These are phyloP conservation scores for Helianthus annuus DNA, from an alignment of 129 eudicot species.

Conservation along the genomic window DNA sequence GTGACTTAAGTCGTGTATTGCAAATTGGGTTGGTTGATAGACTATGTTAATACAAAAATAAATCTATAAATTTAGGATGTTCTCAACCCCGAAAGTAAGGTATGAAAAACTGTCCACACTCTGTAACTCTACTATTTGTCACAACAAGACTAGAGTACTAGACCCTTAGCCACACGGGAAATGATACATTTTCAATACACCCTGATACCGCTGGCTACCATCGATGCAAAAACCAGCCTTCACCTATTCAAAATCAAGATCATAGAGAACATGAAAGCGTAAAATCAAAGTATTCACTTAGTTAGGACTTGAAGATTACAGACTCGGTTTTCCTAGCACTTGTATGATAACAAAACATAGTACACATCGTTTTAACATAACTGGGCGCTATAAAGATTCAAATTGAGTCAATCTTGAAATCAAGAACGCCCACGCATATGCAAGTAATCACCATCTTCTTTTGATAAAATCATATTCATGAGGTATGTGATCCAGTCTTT, in stretches of 20 bases:
- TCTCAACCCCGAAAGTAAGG: too few relatives aligned
- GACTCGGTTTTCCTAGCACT: conserved; percentile 22
- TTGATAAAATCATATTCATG: neutral
- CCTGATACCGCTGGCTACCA: too few relatives aligned
- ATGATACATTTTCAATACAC: too few relatives aligned
- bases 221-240: neutral
- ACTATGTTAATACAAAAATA: too few relatives aligned
- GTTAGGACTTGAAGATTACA: conserved; percentile 18
- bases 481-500: neutral
- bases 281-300: conserved; percentile 23
- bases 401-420: conserved; percentile 26
- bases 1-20: too few relatives aligned
- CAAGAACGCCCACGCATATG: conserved; percentile 8
- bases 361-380: conserved; percentile 7
- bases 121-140: too few relatives aligned
- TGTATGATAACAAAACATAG: neutral
- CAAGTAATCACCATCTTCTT: conserved; percentile 9
- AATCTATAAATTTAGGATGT: too few relatives aligned
- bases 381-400: conserved; percentile 9
- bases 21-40: too few relatives aligned
- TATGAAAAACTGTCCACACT: too few relatives aligned
- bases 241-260: neutral
- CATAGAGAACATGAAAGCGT: neutral
- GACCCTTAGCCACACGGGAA: too few relatives aligned
- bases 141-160: too few relatives aligned